Evolutionary conservation across 83 land plant genomes (phyloP).

Genomic region (Thuja plicata): DNA sequence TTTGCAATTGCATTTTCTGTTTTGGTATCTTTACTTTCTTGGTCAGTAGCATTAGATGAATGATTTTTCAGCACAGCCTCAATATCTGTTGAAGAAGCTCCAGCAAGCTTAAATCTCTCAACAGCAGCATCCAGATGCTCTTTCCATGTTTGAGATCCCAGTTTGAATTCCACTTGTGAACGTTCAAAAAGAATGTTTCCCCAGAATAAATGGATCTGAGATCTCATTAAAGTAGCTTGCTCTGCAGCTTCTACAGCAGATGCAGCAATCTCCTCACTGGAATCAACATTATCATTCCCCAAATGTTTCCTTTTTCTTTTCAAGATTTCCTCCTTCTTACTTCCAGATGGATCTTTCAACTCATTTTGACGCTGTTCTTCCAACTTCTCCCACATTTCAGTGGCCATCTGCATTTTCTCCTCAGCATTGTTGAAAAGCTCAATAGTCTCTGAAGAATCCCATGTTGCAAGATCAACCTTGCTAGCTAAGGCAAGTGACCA

Average conservation of each 20-base stretch:
- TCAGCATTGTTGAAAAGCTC: conserved; percentile 72
- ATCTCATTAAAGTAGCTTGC: conserved; percentile 74
- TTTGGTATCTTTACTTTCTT: conserved; percentile 31
- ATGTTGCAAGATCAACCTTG: conserved; percentile 58
- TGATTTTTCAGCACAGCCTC: conserved; percentile 61
- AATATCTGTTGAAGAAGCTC: conserved; percentile 69
- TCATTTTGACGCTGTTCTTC: conserved; percentile 65
- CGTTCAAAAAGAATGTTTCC: conserved; percentile 85
- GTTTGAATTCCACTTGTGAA: conserved; percentile 69
- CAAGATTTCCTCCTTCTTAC: conserved; percentile 58
- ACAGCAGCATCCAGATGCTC: conserved; percentile 64
- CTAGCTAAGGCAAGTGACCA: conserved; percentile 79
- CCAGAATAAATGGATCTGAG: conserved; percentile 84
- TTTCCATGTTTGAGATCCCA: conserved; percentile 55
- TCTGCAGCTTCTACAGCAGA: conserved; percentile 60
- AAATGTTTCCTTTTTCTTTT: conserved; percentile 50
- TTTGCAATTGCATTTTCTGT: conserved; percentile 7
- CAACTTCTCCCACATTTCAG: conserved; percentile 79
- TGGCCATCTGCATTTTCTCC: conserved; percentile 72
- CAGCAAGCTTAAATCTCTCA: conserved; percentile 74
- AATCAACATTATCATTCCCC: conserved; percentile 27
- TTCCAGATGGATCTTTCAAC: conserved; percentile 45
- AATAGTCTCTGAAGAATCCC: conserved; percentile 69
- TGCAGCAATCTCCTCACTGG: conserved; percentile 41
- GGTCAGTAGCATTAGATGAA: conserved; percentile 38